phyloP scores from a whole-genome alignment of 495 filamentous ascomycete species.

The Cryomyces minteri region DNA sequence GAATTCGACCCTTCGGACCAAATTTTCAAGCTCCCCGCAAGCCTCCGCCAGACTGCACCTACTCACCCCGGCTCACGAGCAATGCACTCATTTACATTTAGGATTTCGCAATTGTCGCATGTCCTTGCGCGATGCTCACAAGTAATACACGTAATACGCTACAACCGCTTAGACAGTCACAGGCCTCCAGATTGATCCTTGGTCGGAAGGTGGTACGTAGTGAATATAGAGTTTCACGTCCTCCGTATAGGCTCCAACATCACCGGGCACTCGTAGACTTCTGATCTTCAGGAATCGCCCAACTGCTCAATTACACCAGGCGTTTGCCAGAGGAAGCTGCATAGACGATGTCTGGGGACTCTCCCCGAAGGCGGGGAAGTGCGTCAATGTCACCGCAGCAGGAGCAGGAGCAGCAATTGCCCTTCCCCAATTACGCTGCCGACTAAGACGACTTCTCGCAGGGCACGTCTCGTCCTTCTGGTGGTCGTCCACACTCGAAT shows the following conservation, averaged over 20 bases:
- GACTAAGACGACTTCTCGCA: conserved; percentile 7
- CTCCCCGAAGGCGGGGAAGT: not conserved
- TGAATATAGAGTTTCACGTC: not conserved
- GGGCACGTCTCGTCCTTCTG: not conserved
- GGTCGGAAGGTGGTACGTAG: no score
- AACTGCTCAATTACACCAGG: not conserved
- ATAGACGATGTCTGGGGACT: conserved; percentile 5
- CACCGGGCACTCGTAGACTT: not conserved
- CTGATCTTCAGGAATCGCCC: no score
- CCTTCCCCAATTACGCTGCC: conserved; percentile 10
- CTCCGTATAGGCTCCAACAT: not conserved
- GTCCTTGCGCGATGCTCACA: no score
- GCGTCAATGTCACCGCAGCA: conserved; percentile 3
- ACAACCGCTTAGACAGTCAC: no score
- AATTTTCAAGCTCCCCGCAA: no score
- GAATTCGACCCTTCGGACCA: no score
- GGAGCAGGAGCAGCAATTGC: conserved; percentile 10
- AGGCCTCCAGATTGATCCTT: no score
- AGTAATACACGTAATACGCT: no score
- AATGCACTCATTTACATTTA: no score
- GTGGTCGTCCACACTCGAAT: not conserved
- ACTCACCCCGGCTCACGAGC: no score
- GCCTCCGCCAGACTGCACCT: no score
- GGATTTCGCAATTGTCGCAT: no score
- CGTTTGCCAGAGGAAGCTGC: not conserved